Evolutionary conservation across 2,329 filamentous ascomycete species (phyloP).

Genomic region (Alternaria incomplexa): DNA sequence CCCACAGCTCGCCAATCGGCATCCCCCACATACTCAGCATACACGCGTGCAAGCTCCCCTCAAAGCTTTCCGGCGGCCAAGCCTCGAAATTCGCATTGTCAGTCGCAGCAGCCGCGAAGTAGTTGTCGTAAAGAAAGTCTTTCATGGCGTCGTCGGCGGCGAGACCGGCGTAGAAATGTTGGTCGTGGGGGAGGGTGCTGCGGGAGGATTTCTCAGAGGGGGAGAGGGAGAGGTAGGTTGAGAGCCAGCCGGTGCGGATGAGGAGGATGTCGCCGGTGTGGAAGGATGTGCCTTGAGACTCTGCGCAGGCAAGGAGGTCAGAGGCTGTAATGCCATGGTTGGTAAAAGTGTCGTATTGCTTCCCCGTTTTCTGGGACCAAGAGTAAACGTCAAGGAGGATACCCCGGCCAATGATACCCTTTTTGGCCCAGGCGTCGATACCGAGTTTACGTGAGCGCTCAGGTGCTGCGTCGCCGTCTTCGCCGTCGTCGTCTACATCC

Average conservation of each 20-base stretch:
- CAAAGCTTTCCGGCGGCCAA: slow-evolving; percentile 23
- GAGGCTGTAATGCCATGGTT: slow-evolving; percentile 20
- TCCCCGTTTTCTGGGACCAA: slow-evolving; percentile 21
- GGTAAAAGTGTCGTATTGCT: slow-evolving; percentile 31
- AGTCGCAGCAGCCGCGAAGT: slow-evolving; percentile 36
- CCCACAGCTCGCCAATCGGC: slow-evolving; percentile 46
- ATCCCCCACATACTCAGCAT: slow-evolving; percentile 40
- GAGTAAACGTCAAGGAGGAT: slow-evolving; percentile 61
- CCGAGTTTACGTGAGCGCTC: slow-evolving; percentile 29
- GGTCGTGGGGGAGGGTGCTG: slow-evolving; percentile 11
- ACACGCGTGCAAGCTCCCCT: slow-evolving; percentile 27
- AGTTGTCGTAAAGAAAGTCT: slow-evolving; percentile 79
- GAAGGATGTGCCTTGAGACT: slow-evolving; percentile 22
- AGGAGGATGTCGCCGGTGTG: slow-evolving; percentile 40
- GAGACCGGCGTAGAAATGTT: slow-evolving; percentile 60
- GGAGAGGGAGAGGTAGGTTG: slow-evolving; percentile 19
- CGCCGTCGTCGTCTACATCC: slow-evolving; percentile 19
- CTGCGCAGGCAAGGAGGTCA: slow-evolving; percentile 27
- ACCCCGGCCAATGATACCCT: slow-evolving; percentile 63
- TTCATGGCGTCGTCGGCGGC: slow-evolving; percentile 85
- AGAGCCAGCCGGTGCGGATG: slow-evolving; percentile 36
- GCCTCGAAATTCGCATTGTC: slow-evolving; percentile 47
- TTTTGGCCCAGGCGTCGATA: slow-evolving; percentile 55
- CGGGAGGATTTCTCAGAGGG: slow-evolving; percentile 7
- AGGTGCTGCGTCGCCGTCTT: neutral